Percentiles rank a stretch among this genome's conserved stretches.
phyloP scores from a whole-genome alignment of 768 basidiomycete genomes.

The Boletus rubroflammeus region DNA sequence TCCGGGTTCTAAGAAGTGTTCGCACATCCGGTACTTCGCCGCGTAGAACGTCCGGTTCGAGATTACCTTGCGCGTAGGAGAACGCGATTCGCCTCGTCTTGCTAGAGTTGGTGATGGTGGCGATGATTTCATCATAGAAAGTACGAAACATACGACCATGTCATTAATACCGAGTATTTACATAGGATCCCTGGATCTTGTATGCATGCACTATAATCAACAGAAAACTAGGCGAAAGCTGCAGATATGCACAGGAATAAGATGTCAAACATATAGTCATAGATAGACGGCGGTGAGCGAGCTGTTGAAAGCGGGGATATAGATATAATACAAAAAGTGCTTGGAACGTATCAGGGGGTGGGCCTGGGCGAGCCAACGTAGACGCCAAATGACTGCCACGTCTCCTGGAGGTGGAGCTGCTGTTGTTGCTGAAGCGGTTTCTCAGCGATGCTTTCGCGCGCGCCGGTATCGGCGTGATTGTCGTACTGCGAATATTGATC shows the following conservation, averaged over 20 bases:
- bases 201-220: background rate
- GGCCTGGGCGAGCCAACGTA: conserved; percentile 37
- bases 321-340: background rate
- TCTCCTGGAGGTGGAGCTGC: conserved; percentile 42
- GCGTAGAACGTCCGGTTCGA: background rate
- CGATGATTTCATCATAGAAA: background rate
- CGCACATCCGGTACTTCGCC: too few relatives aligned
- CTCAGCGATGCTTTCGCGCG: background rate
- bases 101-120: background rate
- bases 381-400: conserved; percentile 67
- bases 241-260: background rate
- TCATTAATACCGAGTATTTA: background rate
- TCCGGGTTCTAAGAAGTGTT: background rate
- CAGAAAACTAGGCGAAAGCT: background rate
- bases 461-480: background rate
- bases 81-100: background rate
- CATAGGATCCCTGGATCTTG: background rate
- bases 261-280: background rate
- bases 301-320: too few relatives aligned
- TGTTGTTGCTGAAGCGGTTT: conserved; percentile 13
- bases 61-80: background rate
- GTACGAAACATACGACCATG: background rate
- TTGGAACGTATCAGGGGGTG: background rate
- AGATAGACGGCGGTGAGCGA: background rate
- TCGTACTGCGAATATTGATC: conserved; percentile 5